Evolutionary conservation across 805 yeast genomes (phyloP).

Genomic region (Monosporozyma aquatica): DNA sequence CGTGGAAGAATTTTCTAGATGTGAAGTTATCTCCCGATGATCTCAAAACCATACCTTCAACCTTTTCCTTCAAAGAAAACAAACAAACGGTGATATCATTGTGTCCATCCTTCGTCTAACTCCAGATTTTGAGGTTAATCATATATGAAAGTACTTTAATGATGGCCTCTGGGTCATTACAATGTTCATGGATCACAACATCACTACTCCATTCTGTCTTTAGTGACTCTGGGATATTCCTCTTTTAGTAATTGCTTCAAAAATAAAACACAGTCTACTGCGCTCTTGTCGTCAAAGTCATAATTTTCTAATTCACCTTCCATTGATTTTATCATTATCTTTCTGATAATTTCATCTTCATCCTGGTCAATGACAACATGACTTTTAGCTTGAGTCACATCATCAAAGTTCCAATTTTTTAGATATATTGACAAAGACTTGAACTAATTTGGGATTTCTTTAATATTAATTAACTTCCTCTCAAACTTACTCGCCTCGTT

Average conservation of each 20-base stretch:
- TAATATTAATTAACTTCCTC: neutral
- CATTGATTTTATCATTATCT: neutral
- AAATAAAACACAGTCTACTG: neutral
- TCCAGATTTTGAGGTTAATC: neutral
- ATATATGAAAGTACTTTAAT: neutral
- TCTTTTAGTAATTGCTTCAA: neutral
- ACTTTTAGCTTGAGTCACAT: neutral
- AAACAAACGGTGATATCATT: too few relatives aligned
- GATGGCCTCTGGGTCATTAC: neutral
- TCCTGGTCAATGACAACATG: neutral
- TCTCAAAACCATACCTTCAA: too few relatives aligned
- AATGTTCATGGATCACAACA: neutral
- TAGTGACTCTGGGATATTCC: neutral
- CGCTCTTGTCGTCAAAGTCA: neutral
- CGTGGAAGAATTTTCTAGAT: neutral
- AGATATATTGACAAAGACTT: neutral
- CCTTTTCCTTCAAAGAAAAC: too few relatives aligned
- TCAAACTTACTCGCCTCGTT: neutral
- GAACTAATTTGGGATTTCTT: constrained; percentile 2
- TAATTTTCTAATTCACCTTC: neutral
- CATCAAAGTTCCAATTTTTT: neutral
- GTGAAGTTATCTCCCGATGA: too few relatives aligned
- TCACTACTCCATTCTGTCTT: constrained; percentile 1
- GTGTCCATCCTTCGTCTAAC: neutral
- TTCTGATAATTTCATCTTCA: neutral